phyloP scores from a whole-genome alignment of 176 grass and related monocot genomes.

The Carex myosuroides region DNA sequence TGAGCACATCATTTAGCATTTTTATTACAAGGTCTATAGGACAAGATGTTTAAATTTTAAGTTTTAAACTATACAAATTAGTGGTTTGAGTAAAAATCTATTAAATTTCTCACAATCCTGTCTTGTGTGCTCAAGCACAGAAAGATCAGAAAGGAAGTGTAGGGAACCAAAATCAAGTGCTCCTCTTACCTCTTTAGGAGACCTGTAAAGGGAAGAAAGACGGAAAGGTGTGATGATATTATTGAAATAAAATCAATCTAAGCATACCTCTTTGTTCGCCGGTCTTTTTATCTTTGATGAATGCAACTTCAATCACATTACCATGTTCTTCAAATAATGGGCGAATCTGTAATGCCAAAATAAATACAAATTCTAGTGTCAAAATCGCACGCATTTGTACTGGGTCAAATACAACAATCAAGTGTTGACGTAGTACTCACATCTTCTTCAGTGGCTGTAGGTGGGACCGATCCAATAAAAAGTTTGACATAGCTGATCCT shows the following conservation, averaged over 20 bases:
- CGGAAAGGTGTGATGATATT: slow-evolving; percentile 33
- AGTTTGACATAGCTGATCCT: slow-evolving; percentile 75
- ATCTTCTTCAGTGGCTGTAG: slow-evolving; percentile 80
- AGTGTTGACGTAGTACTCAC: slow-evolving; percentile 40
- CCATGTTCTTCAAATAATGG: slow-evolving; percentile 97
- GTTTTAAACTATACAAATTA: slow-evolving; percentile 13
- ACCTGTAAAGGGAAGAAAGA: slow-evolving; percentile 78
- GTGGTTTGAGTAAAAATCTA: slow-evolving; percentile 5
- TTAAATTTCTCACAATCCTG: slow-evolving; percentile 39
- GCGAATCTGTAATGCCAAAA: slow-evolving; percentile 42
- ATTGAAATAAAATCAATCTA: slow-evolving; percentile 27
- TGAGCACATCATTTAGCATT: neutral
- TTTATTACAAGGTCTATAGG: slow-evolving; percentile 13
- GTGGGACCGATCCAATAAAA: slow-evolving; percentile 94
- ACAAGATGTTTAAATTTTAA: neutral
- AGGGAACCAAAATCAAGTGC: slow-evolving; percentile 53
- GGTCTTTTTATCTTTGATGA: slow-evolving; percentile 95
- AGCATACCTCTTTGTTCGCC: slow-evolving; percentile 89
- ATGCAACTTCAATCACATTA: slow-evolving; percentile 92
- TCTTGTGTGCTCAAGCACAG: slow-evolving; percentile 35
- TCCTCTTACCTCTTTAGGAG: slow-evolving; percentile 51
- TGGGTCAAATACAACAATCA: neutral
- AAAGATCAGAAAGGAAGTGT: slow-evolving; percentile 46
- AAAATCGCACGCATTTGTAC: slow-evolving; percentile 5
- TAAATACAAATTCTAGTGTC: neutral